phyloP scores from a whole-genome alignment of 2,329 filamentous ascomycete genomes.

The Fusarium sororula region DNA sequence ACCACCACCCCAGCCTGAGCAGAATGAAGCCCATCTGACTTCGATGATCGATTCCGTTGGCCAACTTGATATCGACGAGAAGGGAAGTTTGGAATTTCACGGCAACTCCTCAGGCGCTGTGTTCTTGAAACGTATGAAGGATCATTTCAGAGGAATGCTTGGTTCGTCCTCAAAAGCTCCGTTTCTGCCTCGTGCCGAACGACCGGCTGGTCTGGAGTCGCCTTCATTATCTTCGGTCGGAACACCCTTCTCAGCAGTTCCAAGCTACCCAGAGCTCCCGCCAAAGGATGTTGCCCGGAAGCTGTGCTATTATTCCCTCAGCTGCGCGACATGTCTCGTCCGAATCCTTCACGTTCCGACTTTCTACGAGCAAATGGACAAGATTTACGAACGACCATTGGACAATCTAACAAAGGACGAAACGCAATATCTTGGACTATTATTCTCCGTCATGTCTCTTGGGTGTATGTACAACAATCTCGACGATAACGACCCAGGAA shows the following conservation, averaged over 20 bases:
- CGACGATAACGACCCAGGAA: constrained; percentile 60
- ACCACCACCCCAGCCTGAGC: constrained; percentile 46
- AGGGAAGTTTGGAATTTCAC: constrained; percentile 93
- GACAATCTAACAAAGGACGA: constrained; percentile 72
- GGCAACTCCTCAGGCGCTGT: constrained; percentile 91
- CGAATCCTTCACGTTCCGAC: constrained; percentile 83
- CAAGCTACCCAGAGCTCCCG: constrained; percentile 74
- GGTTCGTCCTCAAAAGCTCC: constrained; percentile 69
- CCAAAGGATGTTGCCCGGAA: constrained; percentile 63
- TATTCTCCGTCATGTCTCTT: constrained; percentile 76
- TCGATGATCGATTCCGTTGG: constrained; percentile 97
- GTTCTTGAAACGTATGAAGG: constrained; percentile 86
- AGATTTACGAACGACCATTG: constrained; percentile 75
- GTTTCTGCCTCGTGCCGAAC: constrained; percentile 63
- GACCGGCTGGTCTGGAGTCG: constrained; percentile 70
- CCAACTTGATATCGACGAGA: constrained; percentile 89
- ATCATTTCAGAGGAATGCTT: constrained; percentile 83
- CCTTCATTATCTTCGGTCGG: constrained; percentile 68
- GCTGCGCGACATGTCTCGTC: constrained; percentile 66
- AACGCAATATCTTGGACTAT: constrained; percentile 72
- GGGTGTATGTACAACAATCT: constrained; percentile 76
- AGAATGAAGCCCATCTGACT: constrained; percentile 78
- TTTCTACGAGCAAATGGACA: constrained; percentile 81
- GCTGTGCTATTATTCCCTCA: constrained; percentile 65
- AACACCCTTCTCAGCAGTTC: constrained; percentile 67